Base-by-base conservation (phyloP, 2,329 filamentous ascomycete genomes). In the Malbranchea cinnamomea region DNA sequence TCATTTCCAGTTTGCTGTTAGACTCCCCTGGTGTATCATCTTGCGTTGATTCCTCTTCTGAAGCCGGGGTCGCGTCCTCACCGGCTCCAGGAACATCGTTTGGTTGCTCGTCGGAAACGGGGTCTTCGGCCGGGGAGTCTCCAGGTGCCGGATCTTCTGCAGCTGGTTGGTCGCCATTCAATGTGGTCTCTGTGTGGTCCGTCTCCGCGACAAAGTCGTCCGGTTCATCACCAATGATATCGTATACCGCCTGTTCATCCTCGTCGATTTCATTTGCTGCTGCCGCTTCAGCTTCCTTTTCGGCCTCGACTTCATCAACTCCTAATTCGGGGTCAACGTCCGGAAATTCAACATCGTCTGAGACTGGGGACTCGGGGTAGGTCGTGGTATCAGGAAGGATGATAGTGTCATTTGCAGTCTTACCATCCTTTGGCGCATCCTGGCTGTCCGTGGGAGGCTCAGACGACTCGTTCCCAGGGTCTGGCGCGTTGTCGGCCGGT, bases 1-100 rank as follows among this genome's bases (percentile, higher is more conserved):
- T 24, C n/a, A n/a, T n/a, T n/a, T n/a, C n/a, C n/a, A n/a, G n/a
- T n/a, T n/a, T n/a, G n/a, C n/a, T n/a, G n/a, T n/a, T n/a, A n/a
- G n/a, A n/a, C n/a, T n/a, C n/a, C n/a, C n/a, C n/a, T n/a, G n/a
- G n/a, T 12, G 35, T 29, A 47, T 49, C 28, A 36, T 45, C 13
- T 41, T 47, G 28, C 32, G 35, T 30, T 49, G 39, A 8, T 25
- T 30, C 6, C 29, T 38, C 32, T 41, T 24, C 12, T 13, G 20
- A 11, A 9, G 11, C 15, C 18, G 33, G 8, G 3, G n/a, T 20
- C n/a, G n/a, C 34, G 12, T 38, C 36, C 33, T 36, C 33, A 32
- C 39, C 32, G 4, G 37, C 31, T 2, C 28, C 25, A 14, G 36
- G 6, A 6, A 32, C 23, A 30, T 42, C 45, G 15, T 40, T 38